These are phyloP conservation scores for Candida verbasci DNA, from an alignment of 805 yeast species.

Conservation along the genomic window DNA sequence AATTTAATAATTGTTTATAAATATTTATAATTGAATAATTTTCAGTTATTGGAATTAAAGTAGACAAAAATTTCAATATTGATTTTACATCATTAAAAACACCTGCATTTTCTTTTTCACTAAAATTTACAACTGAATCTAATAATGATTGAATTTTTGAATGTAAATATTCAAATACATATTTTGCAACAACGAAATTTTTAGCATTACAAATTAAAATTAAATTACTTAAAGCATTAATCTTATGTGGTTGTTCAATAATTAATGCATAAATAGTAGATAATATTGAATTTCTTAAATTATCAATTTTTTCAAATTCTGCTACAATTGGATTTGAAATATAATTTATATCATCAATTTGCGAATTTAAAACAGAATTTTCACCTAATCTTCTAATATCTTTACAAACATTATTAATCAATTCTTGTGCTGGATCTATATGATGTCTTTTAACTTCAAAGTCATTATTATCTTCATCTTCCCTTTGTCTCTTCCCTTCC, in stretches of 20 bases:
- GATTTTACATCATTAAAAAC: conserved; percentile 70
- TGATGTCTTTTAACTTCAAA: conserved; percentile 29
- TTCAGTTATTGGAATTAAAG: conserved; percentile 60
- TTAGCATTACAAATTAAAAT: conserved; percentile 62
- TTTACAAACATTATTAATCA: conserved; percentile 40
- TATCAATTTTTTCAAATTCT: conserved; percentile 60
- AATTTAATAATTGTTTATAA: conserved; percentile 48
- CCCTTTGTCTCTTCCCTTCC: conserved; percentile 25
- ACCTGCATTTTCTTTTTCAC: conserved; percentile 40
- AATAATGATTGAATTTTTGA: conserved; percentile 56
- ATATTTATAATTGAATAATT: conserved; percentile 37
- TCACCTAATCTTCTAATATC: conserved; percentile 43
- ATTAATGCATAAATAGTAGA: conserved; percentile 64
- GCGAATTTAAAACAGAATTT: conserved; percentile 33
- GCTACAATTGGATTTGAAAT: conserved; percentile 63
- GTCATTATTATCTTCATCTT: conserved; percentile 20
- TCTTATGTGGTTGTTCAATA: conserved; percentile 88
- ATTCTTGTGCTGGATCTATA: conserved; percentile 37
- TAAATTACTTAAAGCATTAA: conserved; percentile 64
- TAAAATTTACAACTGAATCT: conserved; percentile 28
- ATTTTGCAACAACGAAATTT: conserved; percentile 62
- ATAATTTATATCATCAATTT: conserved; percentile 53
- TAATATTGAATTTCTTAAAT: conserved; percentile 54
- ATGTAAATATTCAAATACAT: conserved; percentile 66
- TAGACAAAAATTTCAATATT: conserved; percentile 62